Conservation (phyloP, 23 red algal species). For the Cyanidium caldarium region DNA sequence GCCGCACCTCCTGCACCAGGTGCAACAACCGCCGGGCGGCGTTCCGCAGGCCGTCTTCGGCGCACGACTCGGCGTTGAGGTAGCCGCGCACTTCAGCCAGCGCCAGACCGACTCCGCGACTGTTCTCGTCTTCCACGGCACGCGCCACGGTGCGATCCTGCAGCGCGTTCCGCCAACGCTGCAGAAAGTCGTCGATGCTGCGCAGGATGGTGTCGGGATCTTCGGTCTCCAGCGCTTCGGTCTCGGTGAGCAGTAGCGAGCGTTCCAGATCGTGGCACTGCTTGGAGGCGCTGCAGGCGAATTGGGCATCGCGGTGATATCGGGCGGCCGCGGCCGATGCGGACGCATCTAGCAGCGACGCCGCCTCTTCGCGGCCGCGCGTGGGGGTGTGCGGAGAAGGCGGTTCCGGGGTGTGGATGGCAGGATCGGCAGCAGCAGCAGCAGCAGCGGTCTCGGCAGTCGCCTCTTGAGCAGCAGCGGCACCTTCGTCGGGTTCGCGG, state of each 20-base stretch:
- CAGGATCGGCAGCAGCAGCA: too few species aligned
- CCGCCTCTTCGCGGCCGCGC: background rate
- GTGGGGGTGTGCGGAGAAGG: too few species aligned
- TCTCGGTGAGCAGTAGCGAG: conserved; percentile 1
- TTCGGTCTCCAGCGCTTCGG: background rate
- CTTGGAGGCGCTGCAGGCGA: conserved; percentile 1
- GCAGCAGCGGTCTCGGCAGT: too few species aligned
- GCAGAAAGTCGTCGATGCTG: background rate
- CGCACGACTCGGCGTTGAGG: conserved; percentile 3
- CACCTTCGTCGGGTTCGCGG: too few species aligned
- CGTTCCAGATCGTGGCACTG: conserved; percentile 2
- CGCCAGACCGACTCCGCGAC: background rate
- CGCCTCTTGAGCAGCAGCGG: too few species aligned
- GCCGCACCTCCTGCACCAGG: background rate
- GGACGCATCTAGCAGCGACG: background rate
- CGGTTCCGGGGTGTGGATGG: too few species aligned
- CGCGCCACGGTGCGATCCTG: background rate
- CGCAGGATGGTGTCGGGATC: background rate
- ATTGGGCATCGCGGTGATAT: background rate
- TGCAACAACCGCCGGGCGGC: background rate
- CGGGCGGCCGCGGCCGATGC: background rate
- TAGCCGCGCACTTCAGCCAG: conserved; percentile 2
- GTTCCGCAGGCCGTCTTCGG: background rate
- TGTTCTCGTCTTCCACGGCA: background rate
- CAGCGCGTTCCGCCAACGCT: background rate